Evolutionary conservation across 192 early-diverging fungal genomes (phyloP).

Genomic region (Powellomyces hirtus): DNA sequence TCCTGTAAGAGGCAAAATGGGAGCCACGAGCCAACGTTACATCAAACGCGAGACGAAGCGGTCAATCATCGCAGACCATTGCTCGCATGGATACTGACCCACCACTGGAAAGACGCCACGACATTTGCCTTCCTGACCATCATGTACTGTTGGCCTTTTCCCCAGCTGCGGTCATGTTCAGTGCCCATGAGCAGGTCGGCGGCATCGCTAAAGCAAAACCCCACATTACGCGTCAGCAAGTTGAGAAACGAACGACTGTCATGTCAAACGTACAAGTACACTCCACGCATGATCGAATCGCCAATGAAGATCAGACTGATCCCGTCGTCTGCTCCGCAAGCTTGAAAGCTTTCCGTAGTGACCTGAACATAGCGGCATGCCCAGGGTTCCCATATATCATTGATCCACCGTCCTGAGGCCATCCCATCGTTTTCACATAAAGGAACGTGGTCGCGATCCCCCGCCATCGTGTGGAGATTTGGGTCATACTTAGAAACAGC

Average conservation of each 20-base stretch:
- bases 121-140: background rate
- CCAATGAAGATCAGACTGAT: background rate
- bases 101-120: background rate
- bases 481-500: background rate
- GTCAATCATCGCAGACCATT: background rate
- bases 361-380: background rate
- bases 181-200: background rate
- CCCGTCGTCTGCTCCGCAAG: background rate
- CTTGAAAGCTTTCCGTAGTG: background rate
- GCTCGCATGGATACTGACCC: background rate
- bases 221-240: background rate
- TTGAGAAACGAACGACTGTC: background rate
- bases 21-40: background rate
- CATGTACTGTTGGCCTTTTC: background rate
- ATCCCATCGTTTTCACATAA: background rate
- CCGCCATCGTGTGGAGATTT: background rate
- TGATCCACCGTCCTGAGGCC: background rate
- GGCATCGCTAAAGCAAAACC: background rate
- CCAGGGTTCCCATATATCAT: background rate
- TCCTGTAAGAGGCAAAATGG: background rate
- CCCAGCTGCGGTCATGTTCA: background rate
- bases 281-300: background rate
- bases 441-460: background rate
- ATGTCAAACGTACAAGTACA: background rate
- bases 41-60: background rate